These are phyloP conservation scores for Caryopteris hybrid DNA, from an alignment of 305 asterid species.

Conservation along the genomic window DNA sequence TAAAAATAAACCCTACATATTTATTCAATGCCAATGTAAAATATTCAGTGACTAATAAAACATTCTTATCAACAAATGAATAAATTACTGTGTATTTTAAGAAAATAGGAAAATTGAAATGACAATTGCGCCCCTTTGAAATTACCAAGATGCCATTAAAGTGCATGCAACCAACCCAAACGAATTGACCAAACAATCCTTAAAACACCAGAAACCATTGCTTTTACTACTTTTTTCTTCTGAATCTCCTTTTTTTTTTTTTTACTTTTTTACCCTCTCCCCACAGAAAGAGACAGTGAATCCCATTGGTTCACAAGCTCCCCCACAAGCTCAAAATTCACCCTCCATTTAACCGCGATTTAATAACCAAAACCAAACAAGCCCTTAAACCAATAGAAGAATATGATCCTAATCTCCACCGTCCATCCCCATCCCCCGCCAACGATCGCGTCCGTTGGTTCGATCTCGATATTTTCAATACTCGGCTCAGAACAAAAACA, in stretches of 20 bases:
- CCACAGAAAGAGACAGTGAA: constrained; percentile 24
- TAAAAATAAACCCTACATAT: no score
- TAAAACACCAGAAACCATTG: not conserved
- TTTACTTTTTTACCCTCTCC: constrained; percentile 10
- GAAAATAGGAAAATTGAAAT: not conserved
- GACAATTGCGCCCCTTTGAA: not conserved
- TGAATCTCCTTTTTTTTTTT: constrained; percentile 6
- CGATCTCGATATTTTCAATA: constrained; percentile 28
- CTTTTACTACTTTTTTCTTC: not conserved
- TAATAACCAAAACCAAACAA: constrained; percentile 14
- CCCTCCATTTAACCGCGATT: constrained; percentile 16
- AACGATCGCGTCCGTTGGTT: constrained; percentile 15
- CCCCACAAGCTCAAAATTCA: not conserved
- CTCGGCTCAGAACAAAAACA: constrained; percentile 20
- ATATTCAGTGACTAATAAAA: not conserved
- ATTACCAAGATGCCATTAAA: not conserved
- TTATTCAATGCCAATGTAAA: no score
- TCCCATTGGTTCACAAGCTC: constrained; percentile 24
- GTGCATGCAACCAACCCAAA: not conserved
- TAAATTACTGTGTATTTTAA: not conserved
- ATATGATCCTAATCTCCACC: not conserved
- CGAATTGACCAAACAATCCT: constrained; percentile 12
- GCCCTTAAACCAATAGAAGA: not conserved
- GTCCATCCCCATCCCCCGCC: not conserved
- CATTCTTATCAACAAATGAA: not conserved